Evolutionary conservation across 169 alveolate species (phyloP).

Genomic region (Miamiensis avidus): DNA sequence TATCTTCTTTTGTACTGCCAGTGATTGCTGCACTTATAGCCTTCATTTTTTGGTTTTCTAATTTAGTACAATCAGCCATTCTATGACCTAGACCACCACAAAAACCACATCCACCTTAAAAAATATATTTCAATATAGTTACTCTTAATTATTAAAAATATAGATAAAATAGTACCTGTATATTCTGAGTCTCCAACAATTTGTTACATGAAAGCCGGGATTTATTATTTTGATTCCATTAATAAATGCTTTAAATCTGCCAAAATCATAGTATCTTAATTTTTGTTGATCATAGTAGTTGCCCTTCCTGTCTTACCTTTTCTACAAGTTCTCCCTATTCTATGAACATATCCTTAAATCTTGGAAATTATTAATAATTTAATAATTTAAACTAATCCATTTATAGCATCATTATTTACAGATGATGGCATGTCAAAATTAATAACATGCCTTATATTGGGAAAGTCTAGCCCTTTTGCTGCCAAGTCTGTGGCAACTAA

Average conservation of each 20-base stretch:
- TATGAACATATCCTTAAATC: slow-evolving; percentile 69
- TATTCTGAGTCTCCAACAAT: slow-evolving; percentile 27
- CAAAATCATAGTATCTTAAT: slow-evolving; percentile 47
- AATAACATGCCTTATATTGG: slow-evolving; percentile 68
- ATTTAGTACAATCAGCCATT: slow-evolving; percentile 46
- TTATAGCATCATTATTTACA: slow-evolving; percentile 1
- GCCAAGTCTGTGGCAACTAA: slow-evolving; percentile 81
- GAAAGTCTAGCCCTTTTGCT: slow-evolving; percentile 74
- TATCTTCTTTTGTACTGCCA: slow-evolving; percentile 14
- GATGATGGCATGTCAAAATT: slow-evolving; percentile 75
- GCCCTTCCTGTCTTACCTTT: slow-evolving; percentile 77
- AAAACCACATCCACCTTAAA: slow-evolving; percentile 46
- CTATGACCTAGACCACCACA: slow-evolving; percentile 63
- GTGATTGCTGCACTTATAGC: slow-evolving; percentile 11
- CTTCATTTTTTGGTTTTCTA: slow-evolving; percentile 50
- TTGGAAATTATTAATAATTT: slow-evolving; percentile 2
- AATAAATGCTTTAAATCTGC: slow-evolving; percentile 53
- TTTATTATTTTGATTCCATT: slow-evolving; percentile 33
- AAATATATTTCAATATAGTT: too few relatives aligned
- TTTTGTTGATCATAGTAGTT: slow-evolving; percentile 51
- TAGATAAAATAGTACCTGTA: not conserved
- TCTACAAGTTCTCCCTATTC: slow-evolving; percentile 86
- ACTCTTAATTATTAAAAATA: too few relatives aligned
- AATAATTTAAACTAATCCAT: not conserved
- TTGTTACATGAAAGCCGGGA: slow-evolving; percentile 36